Conservation (phyloP, 805 yeast genomes). For the Lipomyces japonicus region DNA sequence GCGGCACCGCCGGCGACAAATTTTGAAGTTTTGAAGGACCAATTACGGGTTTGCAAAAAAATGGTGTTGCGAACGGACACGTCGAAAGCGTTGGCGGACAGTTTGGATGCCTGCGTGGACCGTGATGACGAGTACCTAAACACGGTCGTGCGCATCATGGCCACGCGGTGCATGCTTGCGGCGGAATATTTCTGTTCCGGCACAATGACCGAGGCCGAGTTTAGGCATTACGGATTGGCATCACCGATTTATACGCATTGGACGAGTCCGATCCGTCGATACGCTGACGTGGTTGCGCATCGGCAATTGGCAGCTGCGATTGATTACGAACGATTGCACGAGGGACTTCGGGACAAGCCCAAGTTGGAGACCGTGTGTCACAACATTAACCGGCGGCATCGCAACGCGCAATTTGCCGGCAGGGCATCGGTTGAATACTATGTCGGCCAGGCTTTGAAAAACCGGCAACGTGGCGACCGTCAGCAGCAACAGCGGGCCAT, state of each 20-base stretch:
- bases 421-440: slow-evolving; percentile 96
- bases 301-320: slow-evolving; percentile 98
- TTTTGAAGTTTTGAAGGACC: slow-evolving; percentile 84
- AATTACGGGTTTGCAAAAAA: slow-evolving; percentile 75
- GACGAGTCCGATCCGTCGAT: slow-evolving; percentile 96
- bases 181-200: slow-evolving; percentile 97
- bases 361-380: slow-evolving; percentile 86
- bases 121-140: slow-evolving; percentile 84
- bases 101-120: slow-evolving; percentile 84
- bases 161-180: slow-evolving; percentile 98
- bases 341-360: slow-evolving; percentile 77
- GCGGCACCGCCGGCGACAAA: slow-evolving; percentile 96
- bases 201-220: slow-evolving; percentile 81
- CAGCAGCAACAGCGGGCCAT: too few species aligned
- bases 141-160: slow-evolving; percentile 90
- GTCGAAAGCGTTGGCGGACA: slow-evolving; percentile 88
- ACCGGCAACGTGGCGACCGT: too few species aligned
- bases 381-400: slow-evolving; percentile 88
- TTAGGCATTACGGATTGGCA: slow-evolving; percentile 95
- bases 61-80: slow-evolving; percentile 74
- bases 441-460: slow-evolving; percentile 95
- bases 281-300: slow-evolving; percentile 96
- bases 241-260: slow-evolving; percentile 97
- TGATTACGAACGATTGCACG: slow-evolving; percentile 79
- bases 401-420: slow-evolving; percentile 99